A percentile compares a stretch with the other conserved stretches of the same genome.
These are phyloP conservation scores for Stramenopiles sp. DNA, from an alignment of 352 stramenopile genomes.

Conservation along the genomic window DNA sequence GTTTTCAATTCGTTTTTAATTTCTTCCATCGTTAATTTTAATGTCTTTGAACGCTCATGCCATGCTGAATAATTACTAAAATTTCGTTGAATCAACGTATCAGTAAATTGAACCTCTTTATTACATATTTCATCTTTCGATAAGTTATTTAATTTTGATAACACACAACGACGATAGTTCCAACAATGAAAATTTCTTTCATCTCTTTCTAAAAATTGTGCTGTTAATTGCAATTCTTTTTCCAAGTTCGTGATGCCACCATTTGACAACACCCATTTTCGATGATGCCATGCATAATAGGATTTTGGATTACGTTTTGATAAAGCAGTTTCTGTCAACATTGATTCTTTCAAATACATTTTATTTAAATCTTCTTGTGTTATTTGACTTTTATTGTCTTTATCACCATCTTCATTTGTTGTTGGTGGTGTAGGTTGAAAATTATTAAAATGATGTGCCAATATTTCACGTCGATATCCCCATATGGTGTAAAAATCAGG, in stretches of 20 bases:
- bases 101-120: conserved; percentile 76
- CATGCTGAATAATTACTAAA: conserved; percentile 96
- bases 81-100: conserved; percentile 85
- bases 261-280: conserved; percentile 51
- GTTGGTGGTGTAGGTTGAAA: too few relatives aligned
- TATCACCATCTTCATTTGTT: too few relatives aligned
- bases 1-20: conserved; percentile 47
- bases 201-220: conserved; percentile 54
- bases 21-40: conserved; percentile 21
- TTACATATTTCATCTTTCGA: conserved; percentile 20
- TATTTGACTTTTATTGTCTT: background rate
- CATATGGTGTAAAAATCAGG: conserved; percentile 89
- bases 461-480: conserved; percentile 78
- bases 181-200: conserved; percentile 98
- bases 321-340: background rate
- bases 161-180: conserved; percentile 76
- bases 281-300: conserved; percentile 72
- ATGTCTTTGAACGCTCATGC: conserved; percentile 45
- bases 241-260: conserved; percentile 33
- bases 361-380: background rate
- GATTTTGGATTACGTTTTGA: conserved; percentile 70
- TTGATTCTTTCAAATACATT: background rate
- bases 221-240: conserved; percentile 46
- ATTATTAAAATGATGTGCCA: conserved; percentile 32
- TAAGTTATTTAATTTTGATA: conserved; percentile 18